Conservation (phyloP, 352 stramenopile species). For the Thalassiosira allenii region DNA sequence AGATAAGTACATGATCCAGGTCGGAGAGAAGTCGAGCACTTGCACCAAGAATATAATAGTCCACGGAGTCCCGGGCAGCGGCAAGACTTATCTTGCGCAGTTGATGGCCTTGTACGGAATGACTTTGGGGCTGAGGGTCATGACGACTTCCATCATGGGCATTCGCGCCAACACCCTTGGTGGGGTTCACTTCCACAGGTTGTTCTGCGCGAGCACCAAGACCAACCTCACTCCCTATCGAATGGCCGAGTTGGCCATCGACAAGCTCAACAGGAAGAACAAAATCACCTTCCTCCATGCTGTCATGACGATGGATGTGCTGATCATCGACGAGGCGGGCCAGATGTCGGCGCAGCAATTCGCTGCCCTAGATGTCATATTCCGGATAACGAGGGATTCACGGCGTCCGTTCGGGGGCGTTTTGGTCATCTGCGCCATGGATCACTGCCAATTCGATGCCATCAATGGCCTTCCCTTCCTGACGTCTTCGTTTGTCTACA, state of each 20-base stretch:
- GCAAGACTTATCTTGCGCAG: constrained; percentile 40
- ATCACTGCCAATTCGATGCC: constrained; percentile 41
- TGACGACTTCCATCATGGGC: constrained; percentile 46
- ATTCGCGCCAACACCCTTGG: constrained; percentile 29
- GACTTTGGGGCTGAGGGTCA: constrained; percentile 34
- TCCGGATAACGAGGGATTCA: constrained; percentile 18
- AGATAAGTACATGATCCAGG: constrained; percentile 37
- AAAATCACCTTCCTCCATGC: background rate
- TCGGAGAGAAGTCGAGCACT: background rate
- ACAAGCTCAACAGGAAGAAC: constrained; percentile 1
- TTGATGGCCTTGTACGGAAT: constrained; percentile 33
- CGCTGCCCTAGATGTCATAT: constrained; percentile 42
- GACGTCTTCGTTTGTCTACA: constrained; percentile 34
- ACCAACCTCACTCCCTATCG: constrained; percentile 28
- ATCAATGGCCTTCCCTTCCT: constrained; percentile 57
- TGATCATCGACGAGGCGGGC: constrained; percentile 39
- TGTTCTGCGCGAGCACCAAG: constrained; percentile 22
- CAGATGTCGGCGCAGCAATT: constrained; percentile 48
- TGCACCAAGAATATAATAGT: constrained; percentile 34
- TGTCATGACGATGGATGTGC: constrained; percentile 11
- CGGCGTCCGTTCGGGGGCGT: constrained; percentile 50
- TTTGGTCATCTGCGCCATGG: constrained; percentile 33
- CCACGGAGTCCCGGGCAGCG: constrained; percentile 42
- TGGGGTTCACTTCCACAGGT: constrained; percentile 44
- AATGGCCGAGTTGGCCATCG: constrained; percentile 23